These are phyloP conservation scores for Blastocystis sp. DNA, from an alignment of 352 stramenopile genomes.

Conservation along the genomic window DNA sequence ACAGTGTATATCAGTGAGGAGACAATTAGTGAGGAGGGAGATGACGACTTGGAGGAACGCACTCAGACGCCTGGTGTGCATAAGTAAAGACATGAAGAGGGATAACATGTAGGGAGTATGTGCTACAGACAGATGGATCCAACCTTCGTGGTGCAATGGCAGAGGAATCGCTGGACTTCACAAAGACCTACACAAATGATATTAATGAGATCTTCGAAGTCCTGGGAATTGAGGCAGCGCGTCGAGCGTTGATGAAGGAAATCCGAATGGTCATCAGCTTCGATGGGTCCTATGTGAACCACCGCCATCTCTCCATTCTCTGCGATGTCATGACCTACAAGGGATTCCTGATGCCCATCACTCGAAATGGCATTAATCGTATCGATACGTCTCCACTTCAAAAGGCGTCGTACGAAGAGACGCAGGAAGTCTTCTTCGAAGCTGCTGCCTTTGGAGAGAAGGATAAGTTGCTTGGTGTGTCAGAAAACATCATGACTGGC, in stretches of 20 bases:
- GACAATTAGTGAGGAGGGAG: conserved; percentile 86
- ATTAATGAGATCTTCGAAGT: conserved; percentile 97
- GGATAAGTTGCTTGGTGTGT: conserved; percentile 92
- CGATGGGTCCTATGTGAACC: conserved; percentile 98
- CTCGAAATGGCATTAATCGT: conserved; percentile 96
- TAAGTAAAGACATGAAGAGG: not conserved
- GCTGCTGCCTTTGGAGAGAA: conserved; percentile 91
- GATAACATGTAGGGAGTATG: conserved; percentile 75
- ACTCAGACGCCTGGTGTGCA: conserved; percentile 67
- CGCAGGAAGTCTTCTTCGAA: conserved; percentile 98
- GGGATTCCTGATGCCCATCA: conserved; percentile 90
- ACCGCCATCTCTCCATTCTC: conserved; percentile 93
- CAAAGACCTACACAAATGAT: conserved; percentile 94
- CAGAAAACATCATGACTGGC: conserved; percentile 96
- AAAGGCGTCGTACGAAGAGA: conserved; percentile 97
- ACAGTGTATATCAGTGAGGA: conserved; percentile 94
- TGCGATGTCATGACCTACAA: conserved; percentile 98
- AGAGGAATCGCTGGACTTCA: conserved; percentile 89
- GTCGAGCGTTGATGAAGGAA: conserved; percentile 83
- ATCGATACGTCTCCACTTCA: conserved; percentile 94
- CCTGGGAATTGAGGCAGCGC: conserved; percentile 81
- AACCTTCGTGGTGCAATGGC: conserved; percentile 94
- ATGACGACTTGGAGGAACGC: conserved; percentile 83
- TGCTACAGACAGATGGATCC: conserved; percentile 96
- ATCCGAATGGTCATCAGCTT: conserved; percentile 96